Percentiles rank a stretch among this genome's conserved stretches.
Conservation (phyloP, 805 yeast species). For the Brettanomyces bruxellensis region DNA sequence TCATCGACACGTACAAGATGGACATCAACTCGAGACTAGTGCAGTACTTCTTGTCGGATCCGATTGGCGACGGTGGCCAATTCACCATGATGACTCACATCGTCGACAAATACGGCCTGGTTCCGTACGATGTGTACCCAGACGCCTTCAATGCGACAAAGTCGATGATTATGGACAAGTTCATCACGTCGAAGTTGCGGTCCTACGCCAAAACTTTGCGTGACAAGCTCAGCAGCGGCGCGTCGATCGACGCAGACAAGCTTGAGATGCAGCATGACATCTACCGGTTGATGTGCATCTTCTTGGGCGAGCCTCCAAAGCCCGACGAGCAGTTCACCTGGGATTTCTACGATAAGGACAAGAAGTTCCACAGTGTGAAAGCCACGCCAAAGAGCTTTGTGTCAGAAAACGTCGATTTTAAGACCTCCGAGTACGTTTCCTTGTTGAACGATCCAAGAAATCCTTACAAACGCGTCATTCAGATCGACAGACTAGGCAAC, state of each 20-base stretch:
- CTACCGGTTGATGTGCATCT: conserved; percentile 55
- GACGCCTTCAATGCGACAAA: conserved; percentile 51
- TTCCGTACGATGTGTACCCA: conserved; percentile 67
- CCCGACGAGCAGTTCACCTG: conserved; percentile 60
- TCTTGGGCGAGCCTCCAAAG: conserved; percentile 73
- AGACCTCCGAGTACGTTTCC: conserved; percentile 48
- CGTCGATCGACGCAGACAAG: conserved; percentile 28
- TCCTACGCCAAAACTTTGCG: conserved; percentile 71
- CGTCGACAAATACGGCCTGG: conserved; percentile 71
- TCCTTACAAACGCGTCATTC: conserved; percentile 49
- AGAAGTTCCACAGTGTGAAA: conserved; percentile 33
- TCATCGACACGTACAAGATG: conserved; percentile 58
- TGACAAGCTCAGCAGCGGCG: conserved; percentile 29
- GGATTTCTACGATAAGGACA: conserved; percentile 71
- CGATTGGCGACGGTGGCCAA: conserved; percentile 82
- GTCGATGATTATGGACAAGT: conserved; percentile 44
- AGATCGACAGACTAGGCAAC: conserved; percentile 70
- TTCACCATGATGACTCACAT: conserved; percentile 75
- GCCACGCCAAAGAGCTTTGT: conserved; percentile 64
- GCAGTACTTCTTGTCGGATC: conserved; percentile 54
- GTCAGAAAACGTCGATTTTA: conserved; percentile 41
- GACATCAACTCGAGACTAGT: conserved; percentile 63
- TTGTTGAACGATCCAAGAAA: conserved; percentile 80
- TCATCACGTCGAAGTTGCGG: conserved; percentile 62
- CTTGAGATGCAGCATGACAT: conserved; percentile 46